Conservation (phyloP, 257 asterid genomes). For the Plantago major region DNA sequence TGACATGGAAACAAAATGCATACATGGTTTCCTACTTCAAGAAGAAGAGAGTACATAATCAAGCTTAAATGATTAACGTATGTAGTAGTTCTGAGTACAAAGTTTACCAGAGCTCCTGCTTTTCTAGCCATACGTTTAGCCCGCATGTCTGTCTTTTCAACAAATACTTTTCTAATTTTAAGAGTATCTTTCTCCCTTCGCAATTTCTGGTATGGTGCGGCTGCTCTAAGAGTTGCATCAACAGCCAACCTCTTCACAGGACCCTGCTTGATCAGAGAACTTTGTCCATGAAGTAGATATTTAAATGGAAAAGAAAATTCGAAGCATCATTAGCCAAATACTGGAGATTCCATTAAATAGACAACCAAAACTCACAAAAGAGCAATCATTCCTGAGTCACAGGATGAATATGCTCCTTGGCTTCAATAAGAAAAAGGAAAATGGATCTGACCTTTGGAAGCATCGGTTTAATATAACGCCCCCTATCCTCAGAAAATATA, state of each 20-base stretch:
- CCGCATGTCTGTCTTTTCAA: conserved; percentile 94
- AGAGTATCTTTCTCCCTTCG: conserved; percentile 79
- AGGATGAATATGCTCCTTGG: neutral
- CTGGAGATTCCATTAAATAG: neutral
- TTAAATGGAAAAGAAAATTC: neutral
- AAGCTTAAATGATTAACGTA: conserved; percentile 2
- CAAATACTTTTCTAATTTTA: conserved; percentile 70
- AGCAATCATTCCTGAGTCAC: too few species aligned
- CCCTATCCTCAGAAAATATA: conserved; percentile 95
- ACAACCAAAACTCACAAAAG: too few species aligned
- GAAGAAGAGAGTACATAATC: conserved; percentile 17
- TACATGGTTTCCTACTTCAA: neutral
- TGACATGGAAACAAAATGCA: conserved; percentile 6
- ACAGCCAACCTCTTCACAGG: conserved; percentile 96
- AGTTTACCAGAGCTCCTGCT: conserved; percentile 97
- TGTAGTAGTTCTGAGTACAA: neutral
- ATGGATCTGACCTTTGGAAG: conserved; percentile 77
- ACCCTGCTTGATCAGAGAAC: conserved; percentile 56
- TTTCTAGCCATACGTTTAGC: conserved; percentile 99
- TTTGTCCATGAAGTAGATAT: conserved; percentile 24
- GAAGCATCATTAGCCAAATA: neutral
- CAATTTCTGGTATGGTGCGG: conserved; percentile 97
- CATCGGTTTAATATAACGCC: conserved; percentile 94
- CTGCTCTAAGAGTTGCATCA: conserved; percentile 99
- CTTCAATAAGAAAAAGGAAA: conserved; percentile 8